Conservation (phyloP, 768 basidiomycete species). For the Fibroporia radiculosa region DNA sequence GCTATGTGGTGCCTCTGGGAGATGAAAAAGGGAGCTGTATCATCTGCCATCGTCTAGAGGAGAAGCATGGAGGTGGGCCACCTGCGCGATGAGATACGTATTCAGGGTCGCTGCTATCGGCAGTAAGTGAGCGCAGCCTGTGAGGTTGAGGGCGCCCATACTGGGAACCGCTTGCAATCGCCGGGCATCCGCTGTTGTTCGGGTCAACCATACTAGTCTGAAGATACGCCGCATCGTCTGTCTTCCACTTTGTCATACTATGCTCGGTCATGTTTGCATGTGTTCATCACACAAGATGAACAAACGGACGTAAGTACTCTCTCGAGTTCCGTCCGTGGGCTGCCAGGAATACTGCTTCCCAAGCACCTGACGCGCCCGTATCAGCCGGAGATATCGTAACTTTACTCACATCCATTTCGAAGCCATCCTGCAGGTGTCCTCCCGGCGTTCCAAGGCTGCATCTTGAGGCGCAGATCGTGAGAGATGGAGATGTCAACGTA, state of each 20-base stretch:
- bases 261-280: background rate
- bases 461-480: background rate
- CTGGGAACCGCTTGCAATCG: too few relatives aligned
- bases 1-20: too few relatives aligned
- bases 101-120: too few relatives aligned
- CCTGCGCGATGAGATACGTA: too few relatives aligned
- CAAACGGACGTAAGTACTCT: background rate
- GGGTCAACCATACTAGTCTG: background rate
- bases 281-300: background rate
- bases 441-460: background rate
- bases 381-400: background rate
- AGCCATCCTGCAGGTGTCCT: background rate
- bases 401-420: background rate
- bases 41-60: too few relatives aligned
- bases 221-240: background rate
- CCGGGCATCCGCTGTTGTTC: background rate
- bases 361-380: conserved; percentile 3
- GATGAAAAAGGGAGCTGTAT: too few relatives aligned
- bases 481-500: background rate
- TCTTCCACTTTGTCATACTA: background rate
- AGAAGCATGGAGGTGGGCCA: too few relatives aligned
- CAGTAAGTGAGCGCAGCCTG: too few relatives aligned
- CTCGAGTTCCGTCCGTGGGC: background rate
- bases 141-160: too few relatives aligned
- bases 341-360: background rate